phyloP scores from a whole-genome alignment of 2,329 filamentous ascomycete species.

The Orbilia quercus region DNA sequence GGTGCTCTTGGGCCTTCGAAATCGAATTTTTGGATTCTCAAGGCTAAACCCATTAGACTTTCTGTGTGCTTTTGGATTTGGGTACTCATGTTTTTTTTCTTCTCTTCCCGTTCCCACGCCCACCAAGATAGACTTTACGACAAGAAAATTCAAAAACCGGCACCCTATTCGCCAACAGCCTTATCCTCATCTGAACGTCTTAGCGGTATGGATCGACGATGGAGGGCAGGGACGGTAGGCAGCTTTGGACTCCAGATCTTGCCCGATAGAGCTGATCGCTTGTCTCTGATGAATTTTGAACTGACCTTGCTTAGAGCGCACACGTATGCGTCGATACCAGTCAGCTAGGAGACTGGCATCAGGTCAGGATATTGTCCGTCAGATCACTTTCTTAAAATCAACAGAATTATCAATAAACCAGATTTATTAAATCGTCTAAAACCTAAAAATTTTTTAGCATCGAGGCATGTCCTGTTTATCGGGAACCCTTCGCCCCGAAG shows the following conservation, averaged over 20 bases:
- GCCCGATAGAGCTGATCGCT: slow-evolving; percentile 12
- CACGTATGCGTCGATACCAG: neutral
- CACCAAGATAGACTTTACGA: slow-evolving; percentile 30
- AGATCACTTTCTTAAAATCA: too few relatives aligned
- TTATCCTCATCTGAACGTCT: slow-evolving; percentile 14
- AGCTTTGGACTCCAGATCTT: neutral
- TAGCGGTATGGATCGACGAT: slow-evolving; percentile 45
- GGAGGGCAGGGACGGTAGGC: slow-evolving; percentile 4
- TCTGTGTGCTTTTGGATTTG: slow-evolving; percentile 19
- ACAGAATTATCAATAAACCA: too few relatives aligned
- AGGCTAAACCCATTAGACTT: slow-evolving; percentile 40
- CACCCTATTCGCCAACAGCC: slow-evolving; percentile 23
- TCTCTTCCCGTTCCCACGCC: slow-evolving; percentile 36
- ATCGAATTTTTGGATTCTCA: slow-evolving; percentile 21
- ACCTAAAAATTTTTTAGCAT: too few relatives aligned
- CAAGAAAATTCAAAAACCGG: slow-evolving; percentile 10
- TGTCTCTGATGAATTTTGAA: slow-evolving; percentile 2
- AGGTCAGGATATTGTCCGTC: too few relatives aligned
- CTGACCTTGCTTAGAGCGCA: neutral
- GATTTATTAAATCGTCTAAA: too few relatives aligned
- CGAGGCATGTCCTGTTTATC: too few relatives aligned
- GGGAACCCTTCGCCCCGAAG: too few relatives aligned
- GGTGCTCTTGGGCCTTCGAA: neutral
- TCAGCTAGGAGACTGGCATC: too few relatives aligned
- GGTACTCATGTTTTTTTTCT: slow-evolving; percentile 13